Evolutionary conservation across 495 filamentous ascomycete species (phyloP).

Genomic region (Baudoinia panamericana): DNA sequence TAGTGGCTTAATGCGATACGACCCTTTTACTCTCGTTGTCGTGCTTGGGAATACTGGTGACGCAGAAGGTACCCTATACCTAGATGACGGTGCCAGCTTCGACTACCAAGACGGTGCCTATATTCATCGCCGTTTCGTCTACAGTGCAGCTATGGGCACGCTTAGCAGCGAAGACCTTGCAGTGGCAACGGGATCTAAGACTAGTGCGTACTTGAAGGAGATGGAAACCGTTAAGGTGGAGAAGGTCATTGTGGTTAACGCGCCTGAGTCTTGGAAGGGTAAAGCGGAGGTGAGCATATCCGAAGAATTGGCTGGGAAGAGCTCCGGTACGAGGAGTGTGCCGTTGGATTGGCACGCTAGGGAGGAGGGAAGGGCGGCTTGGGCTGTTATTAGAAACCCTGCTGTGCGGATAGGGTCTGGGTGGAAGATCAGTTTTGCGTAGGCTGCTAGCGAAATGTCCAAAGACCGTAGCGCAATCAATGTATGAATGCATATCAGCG

Average conservation of each 20-base stretch:
- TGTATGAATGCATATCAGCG: background rate
- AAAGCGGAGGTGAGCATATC: slow-evolving; percentile 55
- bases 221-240: slow-evolving; percentile 70
- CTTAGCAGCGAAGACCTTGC: slow-evolving; percentile 44
- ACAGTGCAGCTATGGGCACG: slow-evolving; percentile 37
- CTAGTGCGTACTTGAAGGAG: slow-evolving; percentile 57
- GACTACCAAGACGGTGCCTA: slow-evolving; percentile 74
- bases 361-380: slow-evolving; percentile 55
- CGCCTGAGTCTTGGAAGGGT: slow-evolving; percentile 55
- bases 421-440: slow-evolving; percentile 61
- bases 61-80: slow-evolving; percentile 72
- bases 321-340: slow-evolving; percentile 33
- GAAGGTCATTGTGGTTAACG: slow-evolving; percentile 68
- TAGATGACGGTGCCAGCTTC: slow-evolving; percentile 89
- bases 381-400: slow-evolving; percentile 71
- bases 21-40: slow-evolving; percentile 85
- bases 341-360: slow-evolving; percentile 52
- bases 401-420: slow-evolving; percentile 61
- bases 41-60: slow-evolving; percentile 54
- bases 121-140: slow-evolving; percentile 68
- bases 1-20: slow-evolving; percentile 77
- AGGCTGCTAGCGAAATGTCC: too few relatives aligned
- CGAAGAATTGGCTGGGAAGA: slow-evolving; percentile 45
- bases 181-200: slow-evolving; percentile 35
- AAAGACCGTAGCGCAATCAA: too few relatives aligned